phyloP scores from a whole-genome alignment of 2,329 filamentous ascomycete genomes.

The Aspergillus sergii region DNA sequence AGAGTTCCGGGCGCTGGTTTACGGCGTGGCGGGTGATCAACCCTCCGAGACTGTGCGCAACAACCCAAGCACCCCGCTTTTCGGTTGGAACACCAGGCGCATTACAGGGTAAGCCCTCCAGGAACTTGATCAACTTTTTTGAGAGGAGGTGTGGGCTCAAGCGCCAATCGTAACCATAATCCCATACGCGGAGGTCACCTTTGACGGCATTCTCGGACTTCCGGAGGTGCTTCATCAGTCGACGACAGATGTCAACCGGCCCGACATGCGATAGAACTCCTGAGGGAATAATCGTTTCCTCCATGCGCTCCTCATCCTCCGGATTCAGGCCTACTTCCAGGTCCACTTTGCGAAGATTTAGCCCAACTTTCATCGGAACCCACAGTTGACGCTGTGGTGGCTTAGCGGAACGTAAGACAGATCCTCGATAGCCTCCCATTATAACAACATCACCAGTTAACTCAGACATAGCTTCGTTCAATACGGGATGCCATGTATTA shows the following conservation, averaged over 20 bases:
- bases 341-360: constrained; percentile 90
- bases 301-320: constrained; percentile 82
- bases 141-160: constrained; percentile 79
- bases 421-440: constrained; percentile 88
- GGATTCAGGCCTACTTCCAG: constrained; percentile 80
- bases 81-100: constrained; percentile 54
- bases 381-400: constrained; percentile 84
- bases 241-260: constrained; percentile 83
- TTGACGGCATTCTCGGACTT: constrained; percentile 72
- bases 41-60: constrained; percentile 84
- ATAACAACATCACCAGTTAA: constrained; percentile 85
- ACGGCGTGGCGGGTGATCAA: constrained; percentile 86
- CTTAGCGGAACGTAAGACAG: constrained; percentile 80
- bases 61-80: constrained; percentile 72
- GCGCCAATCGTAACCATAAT: constrained; percentile 95
- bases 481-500: constrained; percentile 46
- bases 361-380: constrained; percentile 89
- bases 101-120: constrained; percentile 77
- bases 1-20: constrained; percentile 81
- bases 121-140: constrained; percentile 68
- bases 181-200: constrained; percentile 76
- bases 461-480: constrained; percentile 64
- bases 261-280: constrained; percentile 92
- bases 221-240: constrained; percentile 75
- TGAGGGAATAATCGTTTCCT: constrained; percentile 78